Conservation (phyloP, 2,329 filamentous ascomycete genomes). For the Cladosporium colombiae region DNA sequence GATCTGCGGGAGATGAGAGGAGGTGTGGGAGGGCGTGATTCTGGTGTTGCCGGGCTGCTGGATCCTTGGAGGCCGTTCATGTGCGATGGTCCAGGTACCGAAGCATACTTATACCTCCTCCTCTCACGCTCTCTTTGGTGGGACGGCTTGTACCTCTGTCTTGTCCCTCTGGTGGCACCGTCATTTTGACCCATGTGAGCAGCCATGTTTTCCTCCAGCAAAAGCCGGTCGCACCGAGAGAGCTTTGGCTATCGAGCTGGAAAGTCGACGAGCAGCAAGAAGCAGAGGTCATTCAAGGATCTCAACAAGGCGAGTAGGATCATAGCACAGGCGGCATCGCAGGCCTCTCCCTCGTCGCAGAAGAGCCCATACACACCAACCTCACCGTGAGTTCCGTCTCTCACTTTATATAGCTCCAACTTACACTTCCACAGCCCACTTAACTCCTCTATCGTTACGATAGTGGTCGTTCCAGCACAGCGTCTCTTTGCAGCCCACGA, state of each 20-base stretch:
- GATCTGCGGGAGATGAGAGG: slow-evolving; percentile 15
- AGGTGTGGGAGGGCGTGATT: slow-evolving; percentile 8
- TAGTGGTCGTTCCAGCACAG: slow-evolving; percentile 69
- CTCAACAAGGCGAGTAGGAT: slow-evolving; percentile 31
- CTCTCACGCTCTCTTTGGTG: slow-evolving; percentile 16
- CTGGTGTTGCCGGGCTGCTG: slow-evolving; percentile 9
- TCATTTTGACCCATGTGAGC: slow-evolving; percentile 1
- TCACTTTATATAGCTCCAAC: neutral
- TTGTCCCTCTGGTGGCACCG: neutral
- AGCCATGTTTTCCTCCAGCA: slow-evolving; percentile 34
- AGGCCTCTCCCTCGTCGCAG: slow-evolving; percentile 31
- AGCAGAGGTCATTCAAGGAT: slow-evolving; percentile 39
- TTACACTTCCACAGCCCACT: slow-evolving; percentile 34
- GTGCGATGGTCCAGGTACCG: neutral
- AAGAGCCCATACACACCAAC: slow-evolving; percentile 32
- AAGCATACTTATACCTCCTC: slow-evolving; percentile 21
- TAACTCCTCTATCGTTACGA: slow-evolving; percentile 76
- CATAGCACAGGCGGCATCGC: slow-evolving; percentile 27
- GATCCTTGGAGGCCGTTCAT: slow-evolving; percentile 6
- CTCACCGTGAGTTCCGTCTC: slow-evolving; percentile 33
- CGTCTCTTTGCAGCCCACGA: slow-evolving; percentile 91
- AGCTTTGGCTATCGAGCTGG: slow-evolving; percentile 37
- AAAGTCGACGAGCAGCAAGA: slow-evolving; percentile 37
- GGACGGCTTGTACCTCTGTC: slow-evolving; percentile 16
- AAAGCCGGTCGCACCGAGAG: slow-evolving; percentile 36